Conservation (phyloP, 169 alveolate species). For the Babesia divergens region DNA sequence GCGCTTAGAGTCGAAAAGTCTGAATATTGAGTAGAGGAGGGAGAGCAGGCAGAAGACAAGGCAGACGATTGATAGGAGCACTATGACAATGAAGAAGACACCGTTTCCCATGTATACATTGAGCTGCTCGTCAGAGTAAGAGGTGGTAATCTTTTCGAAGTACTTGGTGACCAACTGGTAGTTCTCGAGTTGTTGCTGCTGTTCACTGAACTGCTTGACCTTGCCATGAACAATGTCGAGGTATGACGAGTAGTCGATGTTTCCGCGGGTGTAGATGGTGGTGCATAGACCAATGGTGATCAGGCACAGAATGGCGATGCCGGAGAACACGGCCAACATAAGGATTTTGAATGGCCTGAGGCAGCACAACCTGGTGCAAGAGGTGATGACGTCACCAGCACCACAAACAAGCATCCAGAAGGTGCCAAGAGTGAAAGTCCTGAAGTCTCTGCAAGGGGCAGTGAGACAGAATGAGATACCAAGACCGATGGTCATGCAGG, state of each 20-base stretch:
- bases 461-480: constrained; percentile 46
- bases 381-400: constrained; percentile 49
- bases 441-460: constrained; percentile 64
- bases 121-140: constrained; percentile 49
- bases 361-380: constrained; percentile 39
- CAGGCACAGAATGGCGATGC: constrained; percentile 30
- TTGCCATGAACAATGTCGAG: constrained; percentile 36
- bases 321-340: constrained; percentile 37
- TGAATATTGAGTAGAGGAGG: constrained; percentile 47
- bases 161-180: constrained; percentile 22
- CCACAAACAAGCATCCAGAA: constrained; percentile 54
- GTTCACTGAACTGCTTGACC: constrained; percentile 22
- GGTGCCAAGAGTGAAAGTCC: constrained; percentile 52
- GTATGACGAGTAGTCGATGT: constrained; percentile 50
- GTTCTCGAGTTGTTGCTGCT: not conserved
- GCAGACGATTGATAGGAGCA: constrained; percentile 29
- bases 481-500: constrained; percentile 50
- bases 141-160: constrained; percentile 23
- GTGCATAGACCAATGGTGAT: constrained; percentile 46
- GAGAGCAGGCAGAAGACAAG: constrained; percentile 40
- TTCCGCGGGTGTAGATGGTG: constrained; percentile 46
- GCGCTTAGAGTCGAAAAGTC: constrained; percentile 39
- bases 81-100: constrained; percentile 26
- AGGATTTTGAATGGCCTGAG: constrained; percentile 35
- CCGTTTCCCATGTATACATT: constrained; percentile 64